Conservation (phyloP, 2,329 filamentous ascomycete species). For the Ascochyta viciae-villosae region DNA sequence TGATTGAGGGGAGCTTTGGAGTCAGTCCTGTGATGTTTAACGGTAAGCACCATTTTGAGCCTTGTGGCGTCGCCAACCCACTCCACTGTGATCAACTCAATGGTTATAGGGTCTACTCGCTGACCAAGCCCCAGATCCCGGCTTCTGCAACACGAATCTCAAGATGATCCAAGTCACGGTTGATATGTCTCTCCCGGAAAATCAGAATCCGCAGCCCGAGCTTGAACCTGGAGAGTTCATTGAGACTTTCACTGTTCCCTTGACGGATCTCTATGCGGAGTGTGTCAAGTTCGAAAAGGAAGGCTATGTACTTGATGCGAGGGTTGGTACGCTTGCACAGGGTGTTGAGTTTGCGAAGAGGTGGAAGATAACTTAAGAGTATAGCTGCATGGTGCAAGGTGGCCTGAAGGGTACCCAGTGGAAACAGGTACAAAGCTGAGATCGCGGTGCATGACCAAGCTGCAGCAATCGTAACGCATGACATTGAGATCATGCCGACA, state of each 20-base stretch:
- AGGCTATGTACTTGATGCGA: constrained; percentile 80
- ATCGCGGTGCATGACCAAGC: no score
- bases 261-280: constrained; percentile 69
- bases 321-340: constrained; percentile 79
- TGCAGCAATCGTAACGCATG: neutral
- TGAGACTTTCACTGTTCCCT: constrained; percentile 74
- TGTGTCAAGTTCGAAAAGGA: constrained; percentile 71
- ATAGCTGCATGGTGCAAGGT: neutral
- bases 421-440: no score
- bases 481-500: no score
- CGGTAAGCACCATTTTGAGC: constrained; percentile 37
- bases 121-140: constrained; percentile 41
- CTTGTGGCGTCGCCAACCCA: neutral
- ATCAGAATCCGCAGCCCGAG: constrained; percentile 71
- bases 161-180: constrained; percentile 76
- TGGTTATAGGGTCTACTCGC: neutral
- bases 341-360: constrained; percentile 75
- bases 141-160: constrained; percentile 53
- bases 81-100: no score
- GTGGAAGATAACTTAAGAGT: constrained; percentile 35
- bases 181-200: constrained; percentile 72
- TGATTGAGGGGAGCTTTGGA: constrained; percentile 44
- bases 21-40: constrained; percentile 54
- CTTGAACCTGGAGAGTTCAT: constrained; percentile 85
- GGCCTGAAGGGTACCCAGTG: no score